Conservation (phyloP, 768 basidiomycete genomes). For the Phaeolepiota aurea region DNA sequence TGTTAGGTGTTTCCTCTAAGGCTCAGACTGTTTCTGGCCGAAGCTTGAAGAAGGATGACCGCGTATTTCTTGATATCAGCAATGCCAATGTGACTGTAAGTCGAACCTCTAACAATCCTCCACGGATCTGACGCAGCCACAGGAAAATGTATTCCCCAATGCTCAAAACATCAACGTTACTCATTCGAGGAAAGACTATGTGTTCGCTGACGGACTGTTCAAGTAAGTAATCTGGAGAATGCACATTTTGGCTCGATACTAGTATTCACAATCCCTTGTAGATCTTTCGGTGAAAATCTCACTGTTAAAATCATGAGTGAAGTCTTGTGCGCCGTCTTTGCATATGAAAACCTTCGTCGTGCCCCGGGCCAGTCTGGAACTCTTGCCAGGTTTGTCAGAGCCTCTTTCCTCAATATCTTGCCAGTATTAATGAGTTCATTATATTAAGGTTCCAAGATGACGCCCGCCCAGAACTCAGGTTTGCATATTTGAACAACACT, state of each 20-base stretch:
- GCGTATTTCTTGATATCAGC: slow-evolving; percentile 55
- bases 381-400: slow-evolving; percentile 40
- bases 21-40: slow-evolving; percentile 35
- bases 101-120: slow-evolving; percentile 4
- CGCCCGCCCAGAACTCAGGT: slow-evolving; percentile 37
- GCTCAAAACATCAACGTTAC: slow-evolving; percentile 33
- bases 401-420: not conserved
- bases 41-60: slow-evolving; percentile 36
- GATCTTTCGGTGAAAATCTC: slow-evolving; percentile 38
- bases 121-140: not conserved
- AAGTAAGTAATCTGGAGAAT: slow-evolving; percentile 16
- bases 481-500: slow-evolving; percentile 46
- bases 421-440: not conserved
- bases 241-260: not conserved
- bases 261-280: slow-evolving; percentile 5
- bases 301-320: slow-evolving; percentile 53
- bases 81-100: slow-evolving; percentile 52
- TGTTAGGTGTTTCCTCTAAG: slow-evolving; percentile 33
- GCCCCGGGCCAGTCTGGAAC: slow-evolving; percentile 62
- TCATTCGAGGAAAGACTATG: slow-evolving; percentile 34
- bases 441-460: slow-evolving; percentile 38
- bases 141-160: slow-evolving; percentile 47
- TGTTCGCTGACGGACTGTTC: slow-evolving; percentile 41
- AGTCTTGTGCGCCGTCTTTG: slow-evolving; percentile 58
- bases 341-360: slow-evolving; percentile 48